These are phyloP conservation scores for Zygosaccharomyces pseudobailii DNA, from an alignment of 1,139 yeast species.

Conservation along the genomic window DNA sequence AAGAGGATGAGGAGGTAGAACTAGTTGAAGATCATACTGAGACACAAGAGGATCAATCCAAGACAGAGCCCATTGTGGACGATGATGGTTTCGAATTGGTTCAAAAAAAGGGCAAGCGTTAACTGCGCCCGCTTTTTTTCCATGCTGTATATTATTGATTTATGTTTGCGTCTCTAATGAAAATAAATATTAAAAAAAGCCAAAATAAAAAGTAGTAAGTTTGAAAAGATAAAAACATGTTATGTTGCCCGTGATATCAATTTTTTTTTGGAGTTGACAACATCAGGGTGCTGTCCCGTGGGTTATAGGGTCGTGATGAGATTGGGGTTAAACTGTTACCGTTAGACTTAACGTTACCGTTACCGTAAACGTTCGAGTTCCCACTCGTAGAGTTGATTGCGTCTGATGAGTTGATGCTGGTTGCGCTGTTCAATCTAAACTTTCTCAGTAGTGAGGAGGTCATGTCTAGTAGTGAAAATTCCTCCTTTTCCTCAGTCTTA, in stretches of 20 bases:
- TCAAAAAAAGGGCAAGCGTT: constrained; percentile 56
- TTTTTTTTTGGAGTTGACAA: constrained; percentile 8
- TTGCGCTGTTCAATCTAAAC: constrained; percentile 25
- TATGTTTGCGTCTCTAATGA: not conserved
- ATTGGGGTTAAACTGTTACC: constrained; percentile 12
- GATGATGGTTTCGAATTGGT: constrained; percentile 94
- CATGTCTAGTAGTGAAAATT: constrained; percentile 34
- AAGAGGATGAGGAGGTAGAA: constrained; percentile 37
- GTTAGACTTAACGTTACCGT: constrained; percentile 4
- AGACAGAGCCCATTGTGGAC: constrained; percentile 60
- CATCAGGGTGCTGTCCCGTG: constrained; percentile 12
- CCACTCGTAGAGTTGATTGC: constrained; percentile 8
- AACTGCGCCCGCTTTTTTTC: constrained; percentile 27
- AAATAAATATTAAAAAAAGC: constrained; percentile 4
- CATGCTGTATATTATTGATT: constrained; percentile 1
- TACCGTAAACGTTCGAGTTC: constrained; percentile 1
- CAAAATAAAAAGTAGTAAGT: not conserved
- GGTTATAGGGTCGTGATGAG: constrained; percentile 16
- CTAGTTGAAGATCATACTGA: constrained; percentile 34
- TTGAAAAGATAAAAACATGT: not conserved
- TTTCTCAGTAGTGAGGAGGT: constrained; percentile 33
- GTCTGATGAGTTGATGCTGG: constrained; percentile 17
- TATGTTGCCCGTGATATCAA: not conserved
- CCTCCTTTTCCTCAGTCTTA: constrained; percentile 36
- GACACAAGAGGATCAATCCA: constrained; percentile 24